These are phyloP conservation scores for Fusarium sarcochroum DNA, from an alignment of 2,329 filamentous ascomycete genomes.

Conservation along the genomic window DNA sequence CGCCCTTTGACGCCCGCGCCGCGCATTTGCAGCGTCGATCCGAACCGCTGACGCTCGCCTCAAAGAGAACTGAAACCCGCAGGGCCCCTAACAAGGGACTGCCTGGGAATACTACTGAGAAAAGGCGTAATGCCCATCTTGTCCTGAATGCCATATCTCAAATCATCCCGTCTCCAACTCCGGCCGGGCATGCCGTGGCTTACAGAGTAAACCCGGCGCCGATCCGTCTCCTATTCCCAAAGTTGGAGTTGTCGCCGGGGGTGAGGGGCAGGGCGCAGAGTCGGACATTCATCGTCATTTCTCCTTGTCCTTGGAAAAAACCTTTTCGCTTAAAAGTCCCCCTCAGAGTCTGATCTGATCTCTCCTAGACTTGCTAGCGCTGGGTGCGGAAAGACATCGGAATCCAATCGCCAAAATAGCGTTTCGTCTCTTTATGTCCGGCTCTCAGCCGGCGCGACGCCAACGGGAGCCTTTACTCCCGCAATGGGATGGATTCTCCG, in stretches of 20 bases:
- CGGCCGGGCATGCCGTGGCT: constrained; percentile 31
- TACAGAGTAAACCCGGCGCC: constrained; percentile 15
- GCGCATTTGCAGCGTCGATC: constrained; percentile 37
- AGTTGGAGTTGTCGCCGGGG: constrained; percentile 20
- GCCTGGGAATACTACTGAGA: constrained; percentile 3
- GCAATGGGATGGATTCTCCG: constrained; percentile 20
- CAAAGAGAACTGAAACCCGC: constrained; percentile 40
- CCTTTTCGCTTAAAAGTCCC: constrained; percentile 9
- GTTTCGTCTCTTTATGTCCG: constrained; percentile 28
- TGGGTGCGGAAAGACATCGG: constrained; percentile 5
- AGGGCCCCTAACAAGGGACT: constrained; percentile 25
- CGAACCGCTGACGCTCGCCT: constrained; percentile 34
- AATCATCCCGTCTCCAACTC: constrained; percentile 9
- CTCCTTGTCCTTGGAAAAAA: constrained; percentile 11
- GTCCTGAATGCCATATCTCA: constrained; percentile 2
- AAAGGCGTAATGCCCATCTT: not conserved
- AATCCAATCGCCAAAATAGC: constrained; percentile 8
- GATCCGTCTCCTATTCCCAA: constrained; percentile 28
- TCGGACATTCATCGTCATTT: constrained; percentile 34
- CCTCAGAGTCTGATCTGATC: constrained; percentile 13
- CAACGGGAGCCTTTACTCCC: constrained; percentile 23
- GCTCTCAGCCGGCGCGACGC: constrained; percentile 36
- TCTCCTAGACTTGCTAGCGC: not conserved
- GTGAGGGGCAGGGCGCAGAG: constrained; percentile 5
- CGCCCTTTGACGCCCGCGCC: constrained; percentile 22